These are phyloP conservation scores for Amanita inopinata DNA, from an alignment of 768 basidiomycete species.

Conservation along the genomic window DNA sequence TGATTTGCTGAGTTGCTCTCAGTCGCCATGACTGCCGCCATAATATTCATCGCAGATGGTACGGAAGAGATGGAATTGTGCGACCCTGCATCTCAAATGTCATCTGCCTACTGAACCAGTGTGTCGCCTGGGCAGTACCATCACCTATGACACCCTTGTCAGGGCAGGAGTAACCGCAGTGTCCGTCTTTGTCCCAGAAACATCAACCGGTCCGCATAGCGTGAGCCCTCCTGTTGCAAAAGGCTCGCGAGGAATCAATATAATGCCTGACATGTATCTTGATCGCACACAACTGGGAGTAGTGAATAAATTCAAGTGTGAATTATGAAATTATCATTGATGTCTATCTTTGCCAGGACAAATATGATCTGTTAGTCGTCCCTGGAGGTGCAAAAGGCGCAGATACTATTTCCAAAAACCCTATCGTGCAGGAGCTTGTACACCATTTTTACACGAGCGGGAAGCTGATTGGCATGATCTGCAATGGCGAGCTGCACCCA, in stretches of 20 bases:
- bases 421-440: conserved; percentile 54
- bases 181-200: conserved; percentile 53
- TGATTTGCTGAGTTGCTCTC: no score
- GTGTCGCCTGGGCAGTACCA: conserved; percentile 40
- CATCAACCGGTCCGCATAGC: conserved; percentile 15
- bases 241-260: conserved; percentile 65
- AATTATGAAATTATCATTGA: background rate
- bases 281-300: conserved; percentile 35
- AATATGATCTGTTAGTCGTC: conserved; percentile 60
- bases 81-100: conserved; percentile 14
- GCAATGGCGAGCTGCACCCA: conserved; percentile 46
- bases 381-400: conserved; percentile 78
- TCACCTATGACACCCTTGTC: conserved; percentile 75
- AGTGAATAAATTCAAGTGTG: conserved; percentile 21
- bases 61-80: conserved; percentile 90
- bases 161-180: conserved; percentile 59
- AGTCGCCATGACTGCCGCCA: conserved; percentile 42
- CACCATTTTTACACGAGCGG: conserved; percentile 40
- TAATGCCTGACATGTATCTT: conserved; percentile 55
- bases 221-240: conserved; percentile 40
- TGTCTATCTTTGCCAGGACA: conserved; percentile 34
- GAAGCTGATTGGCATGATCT: conserved; percentile 76
- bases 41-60: conserved; percentile 70
- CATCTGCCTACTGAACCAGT: background rate
- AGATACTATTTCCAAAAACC: conserved; percentile 53